phyloP scores from a whole-genome alignment of 495 filamentous ascomycete genomes.

The Bacidia rubella region DNA sequence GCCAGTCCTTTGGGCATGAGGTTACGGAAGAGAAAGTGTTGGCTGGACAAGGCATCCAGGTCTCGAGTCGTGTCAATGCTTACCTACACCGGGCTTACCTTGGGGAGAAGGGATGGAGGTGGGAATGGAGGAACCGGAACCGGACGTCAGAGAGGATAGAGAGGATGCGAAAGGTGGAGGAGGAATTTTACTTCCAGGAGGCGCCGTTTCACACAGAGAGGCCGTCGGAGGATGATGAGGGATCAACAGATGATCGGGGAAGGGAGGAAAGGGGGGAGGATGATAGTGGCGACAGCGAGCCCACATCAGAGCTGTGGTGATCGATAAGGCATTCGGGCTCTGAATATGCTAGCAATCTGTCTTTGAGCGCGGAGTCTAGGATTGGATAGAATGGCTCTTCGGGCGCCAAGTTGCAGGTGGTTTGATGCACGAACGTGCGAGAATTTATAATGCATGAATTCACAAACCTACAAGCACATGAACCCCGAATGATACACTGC shows the following conservation, averaged over 20 bases:
- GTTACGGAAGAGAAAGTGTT: constrained; percentile 11
- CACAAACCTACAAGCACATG: too few species aligned
- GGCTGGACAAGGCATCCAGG: constrained; percentile 11
- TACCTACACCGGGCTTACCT: constrained; percentile 2
- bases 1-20: constrained; percentile 11
- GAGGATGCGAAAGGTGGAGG: not conserved
- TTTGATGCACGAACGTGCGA: too few species aligned
- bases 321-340: too few species aligned
- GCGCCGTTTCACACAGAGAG: not conserved
- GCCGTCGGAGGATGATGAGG: not conserved
- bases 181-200: not conserved
- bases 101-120: constrained; percentile 7
- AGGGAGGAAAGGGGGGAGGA: not conserved
- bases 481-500: too few species aligned
- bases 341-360: not conserved
- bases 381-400: too few species aligned
- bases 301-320: too few species aligned
- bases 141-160: constrained; percentile 3
- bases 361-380: constrained; percentile 1
- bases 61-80: constrained; percentile 12
- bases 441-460: too few species aligned
- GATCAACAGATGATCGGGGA: not conserved
- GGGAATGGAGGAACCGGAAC: constrained; percentile 6
- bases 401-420: too few species aligned
- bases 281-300: too few species aligned